Evolutionary conservation across 352 stramenopile species (phyloP), one percentile per base, ranked within the genome.

Genomic region (Globisporangium rhizosaccharum): DNA sequence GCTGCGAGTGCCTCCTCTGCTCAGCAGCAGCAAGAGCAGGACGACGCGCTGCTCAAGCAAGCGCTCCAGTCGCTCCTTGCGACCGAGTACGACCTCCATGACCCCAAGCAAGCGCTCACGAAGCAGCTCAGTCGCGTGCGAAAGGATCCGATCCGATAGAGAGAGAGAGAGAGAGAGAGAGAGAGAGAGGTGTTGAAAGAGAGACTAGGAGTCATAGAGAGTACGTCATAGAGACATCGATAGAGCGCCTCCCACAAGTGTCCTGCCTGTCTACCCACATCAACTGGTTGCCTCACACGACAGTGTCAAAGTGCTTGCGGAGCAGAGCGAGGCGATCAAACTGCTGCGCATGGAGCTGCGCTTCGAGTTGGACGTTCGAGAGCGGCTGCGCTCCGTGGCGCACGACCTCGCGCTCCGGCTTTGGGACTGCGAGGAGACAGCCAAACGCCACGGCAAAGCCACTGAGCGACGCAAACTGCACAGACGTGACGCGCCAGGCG

Each of bases 51-150:
- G 12, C 50, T 86, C 14, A 33, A 82, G 33, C 23, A 62, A 5
- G 65, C 72, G 15, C 57, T 89, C 45, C 53, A 56, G 9, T 23
- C 57, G 49, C 61, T 87, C 3, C 81, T 87, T 25, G 55, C 70
- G 17, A 61, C 65, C 39, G 79, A 89, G 50, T 80, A 74, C 50
- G 73, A 82, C 18, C 64, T 70, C 23, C 68, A 70, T 36, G 79
- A 89, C 58, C 56, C 70, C 2, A 82, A 81, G 15, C 66, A 84
- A 20, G 46, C 64, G 45, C 68, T 89, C 20, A 76, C 70, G 12
- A 70, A 71, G 12, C 68, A 82, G 36, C 51, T 84, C 30, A 59
- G 60, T 33, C 36, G 53, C 23, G 17, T 36, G 6, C 14, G n/a
- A 8, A 50, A 37, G 48, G 25, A 53, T 12, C 48, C 36, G 9